Base-by-base conservation (phyloP, 2,329 filamentous ascomycete genomes). In the Diaporthe humulicola region DNA sequence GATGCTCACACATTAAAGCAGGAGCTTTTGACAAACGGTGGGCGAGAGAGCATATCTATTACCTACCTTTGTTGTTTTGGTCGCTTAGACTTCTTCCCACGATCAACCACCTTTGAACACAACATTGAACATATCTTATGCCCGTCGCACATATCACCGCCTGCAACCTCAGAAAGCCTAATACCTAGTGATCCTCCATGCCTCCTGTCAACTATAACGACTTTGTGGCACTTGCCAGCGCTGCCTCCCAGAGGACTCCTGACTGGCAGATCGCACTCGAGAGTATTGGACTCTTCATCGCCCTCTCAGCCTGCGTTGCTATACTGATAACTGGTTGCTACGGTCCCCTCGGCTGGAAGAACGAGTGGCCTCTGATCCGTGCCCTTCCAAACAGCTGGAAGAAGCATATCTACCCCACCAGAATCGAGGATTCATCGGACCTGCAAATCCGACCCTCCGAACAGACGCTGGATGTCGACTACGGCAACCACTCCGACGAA, bases 301-400 rank as follows among this genome's bases (percentile, higher is more conserved):
- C 25, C 42, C 12, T 66, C 3, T 22, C 28, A 17, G 45, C 61
- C 14, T 50, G 19, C 7, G 7, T 66, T 3, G 61, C 61, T 42
- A 66, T 66, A 12, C 4, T 50, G 7, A 8, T 30, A 4, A 66
- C 61, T 14, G 61, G 61, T 10, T 66, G 61, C 61, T 66, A 38
- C 42, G 61, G 61, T 25, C 61, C 61, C 15, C 17, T 67, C 22
- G 61, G 61, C 2, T 45, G 42, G 42, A n/a, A 50, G 30, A 67
- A 67, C 42, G 61, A 67, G 42, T 67, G 61, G 61, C 61, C 61
- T 6, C 28, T 67, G 12, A 25, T 67, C 25, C 42, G 61, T 6
- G 12, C 22, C 12, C 61, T 67, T n/a, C 42, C 61, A 36, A 22
- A 25, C 3, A n/a, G 42, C 42, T 50, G 30, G 42, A 67, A 67